Conservation (phyloP, 129 eudicot species). For the Centaurea solstitialis region DNA sequence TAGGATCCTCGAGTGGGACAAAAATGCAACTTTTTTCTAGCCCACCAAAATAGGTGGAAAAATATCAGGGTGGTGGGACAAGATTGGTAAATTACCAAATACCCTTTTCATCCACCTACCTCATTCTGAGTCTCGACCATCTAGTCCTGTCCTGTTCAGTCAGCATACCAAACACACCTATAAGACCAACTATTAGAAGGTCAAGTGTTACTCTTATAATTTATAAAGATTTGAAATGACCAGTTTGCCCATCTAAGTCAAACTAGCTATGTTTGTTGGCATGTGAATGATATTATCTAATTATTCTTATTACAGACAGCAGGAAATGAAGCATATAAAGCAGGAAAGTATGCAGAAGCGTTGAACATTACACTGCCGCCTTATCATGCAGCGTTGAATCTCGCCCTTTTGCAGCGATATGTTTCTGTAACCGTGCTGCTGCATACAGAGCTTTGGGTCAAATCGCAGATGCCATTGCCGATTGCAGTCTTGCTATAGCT, state of each 20-base stretch:
- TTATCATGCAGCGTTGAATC: constrained; percentile 82
- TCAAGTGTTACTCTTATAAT: no score
- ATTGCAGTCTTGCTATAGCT: constrained; percentile 91
- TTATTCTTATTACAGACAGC: constrained; percentile 51
- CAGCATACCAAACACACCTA: no score
- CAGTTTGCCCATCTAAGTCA: neutral
- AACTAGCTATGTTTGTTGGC: neutral
- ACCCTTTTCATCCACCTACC: neutral
- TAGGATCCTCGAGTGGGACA: no score
- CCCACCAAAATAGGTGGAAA: no score
- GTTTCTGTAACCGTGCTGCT: constrained; percentile 96
- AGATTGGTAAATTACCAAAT: neutral
- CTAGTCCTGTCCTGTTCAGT: no score
- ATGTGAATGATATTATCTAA: neutral
- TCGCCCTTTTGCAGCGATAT: constrained; percentile 86
- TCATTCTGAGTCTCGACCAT: no score
- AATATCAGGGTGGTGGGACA: no score
- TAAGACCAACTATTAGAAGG: no score
- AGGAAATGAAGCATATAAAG: constrained; percentile 89
- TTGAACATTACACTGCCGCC: constrained; percentile 78
- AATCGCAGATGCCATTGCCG: constrained; percentile 85
- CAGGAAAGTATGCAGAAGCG: constrained; percentile 75
- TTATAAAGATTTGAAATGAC: neutral
- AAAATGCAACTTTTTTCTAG: no score
- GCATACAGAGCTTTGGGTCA: constrained; percentile 81